Percentiles rank a stretch among this genome's conserved stretches.
These are phyloP conservation scores for Lactarius tabidus DNA, from an alignment of 768 basidiomycete genomes.

Conservation along the genomic window DNA sequence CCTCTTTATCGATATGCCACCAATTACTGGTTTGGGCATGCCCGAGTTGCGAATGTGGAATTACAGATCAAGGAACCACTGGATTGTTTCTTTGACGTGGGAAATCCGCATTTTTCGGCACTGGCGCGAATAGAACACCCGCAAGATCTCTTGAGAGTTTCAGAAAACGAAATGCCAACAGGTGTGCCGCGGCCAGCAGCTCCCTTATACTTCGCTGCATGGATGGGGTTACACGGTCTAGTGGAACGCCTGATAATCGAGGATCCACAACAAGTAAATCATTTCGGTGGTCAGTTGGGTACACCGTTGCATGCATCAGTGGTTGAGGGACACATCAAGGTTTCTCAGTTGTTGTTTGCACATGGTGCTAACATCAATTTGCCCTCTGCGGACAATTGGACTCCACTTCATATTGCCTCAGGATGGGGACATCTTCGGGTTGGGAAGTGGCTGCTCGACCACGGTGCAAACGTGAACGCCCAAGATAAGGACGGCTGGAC, in stretches of 20 bases:
- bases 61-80: too few relatives aligned
- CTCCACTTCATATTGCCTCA: not conserved
- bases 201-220: not conserved
- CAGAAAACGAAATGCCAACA: not conserved
- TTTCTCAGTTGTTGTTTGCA: not conserved
- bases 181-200: not conserved
- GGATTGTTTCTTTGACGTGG: too few relatives aligned
- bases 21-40: too few relatives aligned
- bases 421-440: rapidly evolving
- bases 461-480: not conserved
- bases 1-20: too few relatives aligned
- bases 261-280: not conserved
- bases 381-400: rapidly evolving
- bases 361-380: not conserved
- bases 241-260: not conserved
- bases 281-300: not conserved
- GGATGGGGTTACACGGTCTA: not conserved
- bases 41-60: too few relatives aligned
- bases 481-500: not conserved
- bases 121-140: not conserved
- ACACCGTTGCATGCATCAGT: not conserved
- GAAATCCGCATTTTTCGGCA: not conserved
- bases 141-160: not conserved
- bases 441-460: not conserved
- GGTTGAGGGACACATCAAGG: not conserved